These are phyloP conservation scores for Candida hungchunana DNA, from an alignment of 805 yeast species.

Conservation along the genomic window DNA sequence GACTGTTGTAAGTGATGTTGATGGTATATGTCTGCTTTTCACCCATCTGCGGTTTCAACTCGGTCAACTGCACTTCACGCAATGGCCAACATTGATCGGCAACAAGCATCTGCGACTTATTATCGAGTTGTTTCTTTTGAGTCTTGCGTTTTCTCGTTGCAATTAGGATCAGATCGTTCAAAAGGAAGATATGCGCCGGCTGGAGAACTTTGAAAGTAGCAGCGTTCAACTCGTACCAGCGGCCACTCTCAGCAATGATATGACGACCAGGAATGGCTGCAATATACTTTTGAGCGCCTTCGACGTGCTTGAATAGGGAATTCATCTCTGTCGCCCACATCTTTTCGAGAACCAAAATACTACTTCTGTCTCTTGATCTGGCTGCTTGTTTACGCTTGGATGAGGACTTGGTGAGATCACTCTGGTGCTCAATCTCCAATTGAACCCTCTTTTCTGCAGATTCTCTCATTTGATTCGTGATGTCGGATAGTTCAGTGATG, in stretches of 20 bases:
- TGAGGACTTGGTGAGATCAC: constrained; percentile 14
- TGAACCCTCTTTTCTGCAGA: constrained; percentile 56
- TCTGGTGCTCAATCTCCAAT: constrained; percentile 34
- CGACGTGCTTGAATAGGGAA: constrained; percentile 73
- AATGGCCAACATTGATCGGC: constrained; percentile 82
- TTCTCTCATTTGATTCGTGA: constrained; percentile 54
- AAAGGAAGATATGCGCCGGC: constrained; percentile 68
- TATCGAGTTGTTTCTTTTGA: constrained; percentile 24
- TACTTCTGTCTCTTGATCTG: constrained; percentile 65
- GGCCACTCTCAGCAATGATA: constrained; percentile 68
- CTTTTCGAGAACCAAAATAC: constrained; percentile 68
- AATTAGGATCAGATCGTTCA: constrained; percentile 72
- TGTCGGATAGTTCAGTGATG: constrained; percentile 55
- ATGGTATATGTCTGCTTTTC: constrained; percentile 34
- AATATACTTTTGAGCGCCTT: constrained; percentile 81
- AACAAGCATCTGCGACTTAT: constrained; percentile 38
- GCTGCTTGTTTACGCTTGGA: constrained; percentile 32
- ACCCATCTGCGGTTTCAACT: constrained; percentile 16
- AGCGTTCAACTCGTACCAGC: constrained; percentile 83
- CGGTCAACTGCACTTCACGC: constrained; percentile 43
- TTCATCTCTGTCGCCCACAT: constrained; percentile 77
- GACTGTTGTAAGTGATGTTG: constrained; percentile 42
- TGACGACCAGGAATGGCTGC: constrained; percentile 79
- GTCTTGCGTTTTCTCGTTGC: constrained; percentile 55
- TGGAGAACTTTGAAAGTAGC: constrained; percentile 80